Evolutionary conservation across 2,329 filamentous ascomycete species (phyloP), one percentile per base, ranked within the genome.

Genomic region (Peltaster fructicola): DNA sequence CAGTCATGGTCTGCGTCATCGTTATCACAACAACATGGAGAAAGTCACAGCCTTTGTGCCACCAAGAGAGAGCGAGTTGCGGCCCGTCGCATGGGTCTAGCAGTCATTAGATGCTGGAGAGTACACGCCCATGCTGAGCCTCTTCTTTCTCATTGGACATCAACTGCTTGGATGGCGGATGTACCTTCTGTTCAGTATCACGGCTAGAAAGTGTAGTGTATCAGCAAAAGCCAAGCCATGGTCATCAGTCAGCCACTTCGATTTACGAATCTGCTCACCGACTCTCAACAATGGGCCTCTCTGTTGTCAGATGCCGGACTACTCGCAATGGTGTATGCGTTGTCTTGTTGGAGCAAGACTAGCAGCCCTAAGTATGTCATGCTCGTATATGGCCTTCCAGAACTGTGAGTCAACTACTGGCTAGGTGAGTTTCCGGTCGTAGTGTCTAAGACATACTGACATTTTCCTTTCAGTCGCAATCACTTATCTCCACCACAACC

Each of bases 401-500:
- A 73, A 47, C 43, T 74, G 31, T 76, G 71, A 71, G 62, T 73
- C 16, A 69, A 77, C 54, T 66, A 75, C 56, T 77, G 70, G 70
- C 59, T 77, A 26, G 61, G 63, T 31, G 14, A n/a, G 29, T 31
- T 7, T 19, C 19, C 9, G 8, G 10, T 23, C 9, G n/a, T 9
- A 5, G 6, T 5, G 10, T 13, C n/a, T 5, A 5, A 23, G n/a
- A 10, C 21, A 15, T 10, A n/a, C 19, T 24, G 14, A 25, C 13
- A 22, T 35, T 15, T 20, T 12, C n/a, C n/a, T 11, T n/a, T 2
- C 16, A 69, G 71, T 79, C 11, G 71, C 71, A 34, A 78, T 79
- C 44, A 79, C 73, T 23, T 79, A 75, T 51, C 68, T 79, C 11
- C 73, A 79, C 51, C 73, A 79, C 58, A 74, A 69, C 27, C 67